A percentile compares a stretch with the other conserved stretches of the same genome.
These are phyloP conservation scores for Allium fistulosum DNA, from an alignment of 106 monocot genomes.

Conservation along the genomic window DNA sequence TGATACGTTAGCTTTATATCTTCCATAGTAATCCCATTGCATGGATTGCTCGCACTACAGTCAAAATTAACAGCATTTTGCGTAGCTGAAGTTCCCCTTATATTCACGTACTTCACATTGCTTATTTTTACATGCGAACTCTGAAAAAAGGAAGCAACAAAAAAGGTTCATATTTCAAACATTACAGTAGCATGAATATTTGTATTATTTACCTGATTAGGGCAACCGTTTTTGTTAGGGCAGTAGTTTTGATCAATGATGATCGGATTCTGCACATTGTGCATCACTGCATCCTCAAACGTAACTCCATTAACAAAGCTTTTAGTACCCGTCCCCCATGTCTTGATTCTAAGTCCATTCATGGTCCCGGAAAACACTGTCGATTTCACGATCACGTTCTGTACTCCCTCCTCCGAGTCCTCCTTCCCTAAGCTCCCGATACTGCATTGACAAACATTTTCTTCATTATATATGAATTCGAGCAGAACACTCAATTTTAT, in stretches of 20 bases:
- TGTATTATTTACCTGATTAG: slow-evolving; percentile 7
- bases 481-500: too few relatives aligned
- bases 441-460: background rate
- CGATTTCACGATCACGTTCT: slow-evolving; percentile 11
- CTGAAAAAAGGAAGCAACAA: background rate
- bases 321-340: slow-evolving; percentile 5
- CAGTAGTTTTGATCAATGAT: slow-evolving; percentile 21
- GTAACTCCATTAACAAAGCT: slow-evolving; percentile 6
- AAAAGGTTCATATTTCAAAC: background rate
- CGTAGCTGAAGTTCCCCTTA: slow-evolving; percentile 22
- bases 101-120: slow-evolving; percentile 6
- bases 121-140: slow-evolving; percentile 13
- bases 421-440: slow-evolving; percentile 17
- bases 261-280: slow-evolving; percentile 7
- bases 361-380: slow-evolving; percentile 2
- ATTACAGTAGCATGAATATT: background rate
- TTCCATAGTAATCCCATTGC: slow-evolving; percentile 18
- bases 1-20: slow-evolving; percentile 19
- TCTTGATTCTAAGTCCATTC: slow-evolving; percentile 18
- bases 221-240: slow-evolving; percentile 3
- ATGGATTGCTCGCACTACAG: slow-evolving; percentile 22
- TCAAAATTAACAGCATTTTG: slow-evolving; percentile 17
- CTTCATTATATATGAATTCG: background rate
- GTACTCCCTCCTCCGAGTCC: background rate
- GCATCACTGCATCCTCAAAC: slow-evolving; percentile 8